Conservation (phyloP, 2,329 filamentous ascomycete species). For the Curvularia sp. region DNA sequence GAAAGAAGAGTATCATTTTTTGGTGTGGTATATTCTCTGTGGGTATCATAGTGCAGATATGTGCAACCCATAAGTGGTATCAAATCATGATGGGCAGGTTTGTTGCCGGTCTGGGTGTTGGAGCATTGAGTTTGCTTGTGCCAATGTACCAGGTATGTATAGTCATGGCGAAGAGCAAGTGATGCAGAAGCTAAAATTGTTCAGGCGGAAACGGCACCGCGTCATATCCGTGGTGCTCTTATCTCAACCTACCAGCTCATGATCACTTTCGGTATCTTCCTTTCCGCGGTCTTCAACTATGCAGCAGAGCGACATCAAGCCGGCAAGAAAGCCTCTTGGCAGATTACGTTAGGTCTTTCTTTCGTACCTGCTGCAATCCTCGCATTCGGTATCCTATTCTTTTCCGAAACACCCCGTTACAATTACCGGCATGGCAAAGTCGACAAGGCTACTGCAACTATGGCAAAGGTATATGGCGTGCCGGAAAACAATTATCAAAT, state of each 20-base stretch:
- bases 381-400: conserved; percentile 59
- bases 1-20: conserved; percentile 65
- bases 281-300: conserved; percentile 61
- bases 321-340: conserved; percentile 62
- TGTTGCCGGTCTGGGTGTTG: conserved; percentile 69
- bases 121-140: conserved; percentile 64
- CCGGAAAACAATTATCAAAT: conserved; percentile 61
- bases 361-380: conserved; percentile 63
- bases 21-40: conserved; percentile 67
- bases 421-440: conserved; percentile 61
- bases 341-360: conserved; percentile 66
- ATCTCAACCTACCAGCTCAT: conserved; percentile 70
- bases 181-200: not conserved
- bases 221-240: conserved; percentile 67
- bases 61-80: conserved; percentile 63
- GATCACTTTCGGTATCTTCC: conserved; percentile 70
- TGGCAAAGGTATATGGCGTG: conserved; percentile 62
- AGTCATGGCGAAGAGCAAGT: not conserved
- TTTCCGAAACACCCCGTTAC: conserved; percentile 64
- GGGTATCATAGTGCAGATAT: conserved; percentile 70
- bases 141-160: conserved; percentile 62
- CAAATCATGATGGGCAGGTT: conserved; percentile 68
- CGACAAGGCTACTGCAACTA: conserved; percentile 58
- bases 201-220: conserved; percentile 65
- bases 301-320: conserved; percentile 59